Conservation (phyloP, 257 asterid species). For the Coffea canephora region DNA sequence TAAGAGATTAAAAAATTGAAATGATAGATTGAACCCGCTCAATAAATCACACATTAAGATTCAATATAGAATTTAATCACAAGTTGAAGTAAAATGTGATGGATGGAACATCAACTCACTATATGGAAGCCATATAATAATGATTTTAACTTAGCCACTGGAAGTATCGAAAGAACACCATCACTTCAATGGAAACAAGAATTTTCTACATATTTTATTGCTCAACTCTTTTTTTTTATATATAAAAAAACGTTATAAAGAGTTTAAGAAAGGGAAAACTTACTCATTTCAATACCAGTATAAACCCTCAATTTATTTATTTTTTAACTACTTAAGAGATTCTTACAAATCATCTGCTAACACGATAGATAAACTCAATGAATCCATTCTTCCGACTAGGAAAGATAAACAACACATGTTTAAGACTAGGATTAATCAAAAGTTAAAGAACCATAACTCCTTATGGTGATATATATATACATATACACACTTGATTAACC, state of each 20-base stretch:
- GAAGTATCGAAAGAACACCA: no score
- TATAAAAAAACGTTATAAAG: no score
- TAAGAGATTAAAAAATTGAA: no score
- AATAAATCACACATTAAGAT: no score
- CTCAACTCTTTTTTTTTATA: background rate
- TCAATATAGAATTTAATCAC: no score
- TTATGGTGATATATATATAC: background rate
- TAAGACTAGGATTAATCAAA: background rate
- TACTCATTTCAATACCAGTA: no score
- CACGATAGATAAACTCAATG: background rate
- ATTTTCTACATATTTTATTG: background rate
- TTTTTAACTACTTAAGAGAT: no score
- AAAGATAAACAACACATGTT: background rate
- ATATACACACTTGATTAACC: background rate
- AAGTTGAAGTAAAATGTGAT: background rate
- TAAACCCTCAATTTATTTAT: no score
- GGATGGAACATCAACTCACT: background rate
- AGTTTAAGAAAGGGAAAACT: no score
- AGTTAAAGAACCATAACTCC: background rate
- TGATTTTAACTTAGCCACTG: background rate
- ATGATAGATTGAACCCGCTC: no score
- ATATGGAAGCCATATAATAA: no score
- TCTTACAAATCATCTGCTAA: no score
- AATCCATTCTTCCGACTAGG: background rate
- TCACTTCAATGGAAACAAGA: background rate